These are phyloP conservation scores for Metschnikowia gelsemii DNA, from an alignment of 805 yeast genomes.

Conservation along the genomic window DNA sequence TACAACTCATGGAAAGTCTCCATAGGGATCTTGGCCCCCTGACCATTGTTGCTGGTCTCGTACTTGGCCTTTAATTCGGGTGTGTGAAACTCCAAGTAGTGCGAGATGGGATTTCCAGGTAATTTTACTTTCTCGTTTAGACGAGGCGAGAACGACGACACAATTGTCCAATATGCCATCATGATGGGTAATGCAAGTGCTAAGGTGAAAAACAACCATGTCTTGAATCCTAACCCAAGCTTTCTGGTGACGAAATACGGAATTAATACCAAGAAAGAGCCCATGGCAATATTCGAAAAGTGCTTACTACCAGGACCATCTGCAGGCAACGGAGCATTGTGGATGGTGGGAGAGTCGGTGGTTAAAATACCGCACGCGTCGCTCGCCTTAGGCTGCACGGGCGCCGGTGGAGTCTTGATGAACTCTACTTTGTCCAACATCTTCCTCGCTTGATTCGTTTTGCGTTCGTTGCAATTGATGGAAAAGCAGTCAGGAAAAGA, in stretches of 20 bases:
- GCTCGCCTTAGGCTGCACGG: constrained; percentile 29
- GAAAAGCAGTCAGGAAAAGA: too few species aligned
- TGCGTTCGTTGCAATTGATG: too few species aligned
- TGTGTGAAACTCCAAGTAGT: constrained; percentile 80
- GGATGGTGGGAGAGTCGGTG: constrained; percentile 61
- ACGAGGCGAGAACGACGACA: constrained; percentile 78
- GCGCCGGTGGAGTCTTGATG: constrained; percentile 58
- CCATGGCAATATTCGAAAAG: constrained; percentile 61
- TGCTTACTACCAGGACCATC: constrained; percentile 85
- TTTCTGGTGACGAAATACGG: constrained; percentile 66
- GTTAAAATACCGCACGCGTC: constrained; percentile 38
- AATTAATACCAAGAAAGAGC: constrained; percentile 49
- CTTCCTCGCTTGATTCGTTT: too few species aligned
- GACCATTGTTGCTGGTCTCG: constrained; percentile 51
- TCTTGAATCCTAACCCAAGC: constrained; percentile 67
- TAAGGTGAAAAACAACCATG: constrained; percentile 59
- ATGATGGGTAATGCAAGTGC: constrained; percentile 66
- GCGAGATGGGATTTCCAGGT: constrained; percentile 76
- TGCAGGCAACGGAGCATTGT: constrained; percentile 85
- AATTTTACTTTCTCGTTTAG: constrained; percentile 71
- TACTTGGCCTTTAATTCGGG: constrained; percentile 66
- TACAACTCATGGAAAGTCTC: constrained; percentile 89
- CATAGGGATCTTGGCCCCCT: constrained; percentile 76
- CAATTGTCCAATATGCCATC: constrained; percentile 78
- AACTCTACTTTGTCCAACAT: constrained; percentile 50